phyloP scores from a whole-genome alignment of 257 asterid species.

The Solanum chmielewskii region DNA sequence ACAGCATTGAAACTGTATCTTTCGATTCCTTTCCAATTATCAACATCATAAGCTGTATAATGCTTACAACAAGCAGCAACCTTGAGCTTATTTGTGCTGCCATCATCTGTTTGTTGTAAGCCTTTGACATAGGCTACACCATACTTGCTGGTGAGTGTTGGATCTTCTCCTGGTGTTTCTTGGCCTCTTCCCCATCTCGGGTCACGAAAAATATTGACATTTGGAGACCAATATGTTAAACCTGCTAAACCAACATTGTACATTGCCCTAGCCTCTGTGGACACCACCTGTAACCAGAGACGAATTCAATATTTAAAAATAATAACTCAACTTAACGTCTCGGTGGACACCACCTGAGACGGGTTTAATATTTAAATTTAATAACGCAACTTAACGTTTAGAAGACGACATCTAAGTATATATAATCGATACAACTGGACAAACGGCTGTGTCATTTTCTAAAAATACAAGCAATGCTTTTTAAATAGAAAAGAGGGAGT shows the following conservation, averaged over 20 bases:
- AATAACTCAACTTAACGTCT: neutral
- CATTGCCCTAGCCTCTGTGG: conserved; percentile 86
- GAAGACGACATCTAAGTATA: conserved; percentile 7
- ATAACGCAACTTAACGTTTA: conserved; percentile 1
- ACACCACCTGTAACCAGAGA: conserved; percentile 43
- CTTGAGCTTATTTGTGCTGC: conserved; percentile 32
- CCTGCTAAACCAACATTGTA: conserved; percentile 72
- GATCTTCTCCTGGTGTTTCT: conserved; percentile 42
- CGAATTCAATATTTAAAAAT: neutral
- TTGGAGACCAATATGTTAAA: conserved; percentile 78
- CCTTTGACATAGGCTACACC: conserved; percentile 48
- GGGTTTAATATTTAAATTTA: neutral
- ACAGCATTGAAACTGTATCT: conserved; percentile 50
- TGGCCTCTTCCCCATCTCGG: conserved; percentile 91
- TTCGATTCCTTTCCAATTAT: conserved; percentile 58
- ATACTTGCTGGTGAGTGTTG: conserved; percentile 31
- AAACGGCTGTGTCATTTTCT: conserved; percentile 12
- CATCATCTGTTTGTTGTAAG: conserved; percentile 47
- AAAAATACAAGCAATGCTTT: neutral
- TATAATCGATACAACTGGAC: neutral
- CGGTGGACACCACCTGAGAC: neutral
- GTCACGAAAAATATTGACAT: conserved; percentile 63
- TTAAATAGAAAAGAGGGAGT: neutral
- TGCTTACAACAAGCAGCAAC: conserved; percentile 71
- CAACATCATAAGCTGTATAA: conserved; percentile 72